Percentiles rank a stretch among this genome's conserved stretches.
These are phyloP conservation scores for Mercurialis annua DNA, from an alignment of 345 rosid species.

Conservation along the genomic window DNA sequence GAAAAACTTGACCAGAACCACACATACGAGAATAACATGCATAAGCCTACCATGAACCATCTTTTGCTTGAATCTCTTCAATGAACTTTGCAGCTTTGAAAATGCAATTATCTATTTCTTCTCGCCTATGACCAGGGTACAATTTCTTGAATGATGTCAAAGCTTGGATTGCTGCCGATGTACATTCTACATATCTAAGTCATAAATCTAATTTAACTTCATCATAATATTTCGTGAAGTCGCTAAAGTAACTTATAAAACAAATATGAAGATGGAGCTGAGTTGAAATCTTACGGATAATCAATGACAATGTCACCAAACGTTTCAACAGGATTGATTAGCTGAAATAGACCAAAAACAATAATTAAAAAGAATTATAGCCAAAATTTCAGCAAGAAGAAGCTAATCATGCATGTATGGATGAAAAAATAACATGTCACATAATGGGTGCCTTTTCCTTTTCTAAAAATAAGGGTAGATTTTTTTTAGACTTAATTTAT, in stretches of 20 bases:
- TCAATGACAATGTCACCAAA: slow-evolving; percentile 18
- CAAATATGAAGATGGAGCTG: neutral
- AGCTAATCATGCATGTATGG: too few species aligned
- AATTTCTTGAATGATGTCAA: slow-evolving; percentile 3
- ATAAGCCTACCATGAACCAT: slow-evolving; percentile 16
- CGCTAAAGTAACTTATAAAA: too few species aligned
- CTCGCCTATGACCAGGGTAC: neutral
- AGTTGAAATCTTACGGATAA: slow-evolving; percentile 7
- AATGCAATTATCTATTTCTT: slow-evolving; percentile 4
- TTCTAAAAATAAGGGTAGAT: too few species aligned
- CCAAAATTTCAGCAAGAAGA: too few species aligned
- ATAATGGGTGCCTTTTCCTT: too few species aligned
- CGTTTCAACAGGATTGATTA: slow-evolving; percentile 11
- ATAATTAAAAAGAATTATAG: too few species aligned
- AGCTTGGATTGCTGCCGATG: slow-evolving; percentile 1
- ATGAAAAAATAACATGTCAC: too few species aligned
- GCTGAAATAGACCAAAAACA: too few species aligned
- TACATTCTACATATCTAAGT: slow-evolving; percentile 1
- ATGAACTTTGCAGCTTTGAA: neutral
- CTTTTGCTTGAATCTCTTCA: neutral
- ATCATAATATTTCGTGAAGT: neutral
- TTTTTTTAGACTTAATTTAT: too few species aligned
- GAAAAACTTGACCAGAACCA: neutral
- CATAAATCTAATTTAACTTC: neutral
- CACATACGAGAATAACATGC: neutral